Conservation (phyloP, 148 eudicot genomes). For the Chenopodium quinoa region DNA sequence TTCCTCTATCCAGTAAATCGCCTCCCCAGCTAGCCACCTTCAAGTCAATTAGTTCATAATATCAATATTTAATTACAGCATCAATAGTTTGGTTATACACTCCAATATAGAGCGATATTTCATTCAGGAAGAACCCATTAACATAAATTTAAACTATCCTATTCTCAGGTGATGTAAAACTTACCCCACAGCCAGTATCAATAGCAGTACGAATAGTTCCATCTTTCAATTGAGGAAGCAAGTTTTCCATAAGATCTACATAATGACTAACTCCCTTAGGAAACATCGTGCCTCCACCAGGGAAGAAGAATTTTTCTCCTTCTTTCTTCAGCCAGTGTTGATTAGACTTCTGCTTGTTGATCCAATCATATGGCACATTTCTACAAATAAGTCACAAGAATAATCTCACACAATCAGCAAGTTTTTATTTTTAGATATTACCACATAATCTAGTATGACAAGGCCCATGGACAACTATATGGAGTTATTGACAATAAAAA, state of each 20-base stretch:
- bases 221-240: slow-evolving; percentile 87
- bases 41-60: slow-evolving; percentile 3
- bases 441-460: not conserved
- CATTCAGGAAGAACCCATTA: not conserved
- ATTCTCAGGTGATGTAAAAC: slow-evolving; percentile 22
- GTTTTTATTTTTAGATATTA: not conserved
- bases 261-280: slow-evolving; percentile 76
- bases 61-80: slow-evolving; percentile 3
- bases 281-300: slow-evolving; percentile 99
- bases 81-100: not conserved
- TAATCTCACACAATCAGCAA: not conserved
- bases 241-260: slow-evolving; percentile 74
- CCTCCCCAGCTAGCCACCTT: slow-evolving; percentile 99
- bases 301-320: slow-evolving; percentile 92
- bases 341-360: slow-evolving; percentile 86
- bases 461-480: not conserved
- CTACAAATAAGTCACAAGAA: slow-evolving; percentile 34
- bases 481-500: not conserved
- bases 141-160: not conserved
- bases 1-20: slow-evolving; percentile 76
- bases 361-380: slow-evolving; percentile 97
- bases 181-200: slow-evolving; percentile 99
- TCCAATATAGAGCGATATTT: not conserved
- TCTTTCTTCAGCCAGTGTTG: slow-evolving; percentile 92
- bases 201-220: slow-evolving; percentile 92